Evolutionary conservation across 768 basidiomycete genomes (phyloP).

Genomic region (Amanita exitialis): DNA sequence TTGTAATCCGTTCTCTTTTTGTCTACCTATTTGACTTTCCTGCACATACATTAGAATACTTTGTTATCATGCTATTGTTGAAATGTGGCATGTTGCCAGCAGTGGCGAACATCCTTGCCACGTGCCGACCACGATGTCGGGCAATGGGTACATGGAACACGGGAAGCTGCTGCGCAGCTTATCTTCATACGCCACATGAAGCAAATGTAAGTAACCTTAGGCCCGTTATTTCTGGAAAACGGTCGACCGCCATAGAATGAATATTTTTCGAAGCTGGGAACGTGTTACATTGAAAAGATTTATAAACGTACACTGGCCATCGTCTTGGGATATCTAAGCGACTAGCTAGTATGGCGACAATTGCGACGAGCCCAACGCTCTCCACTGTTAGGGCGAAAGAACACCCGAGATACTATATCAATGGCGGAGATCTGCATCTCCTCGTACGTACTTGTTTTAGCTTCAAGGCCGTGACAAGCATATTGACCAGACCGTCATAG

Average conservation of each 20-base stretch:
- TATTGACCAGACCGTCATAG: constrained; percentile 12
- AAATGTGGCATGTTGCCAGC: too few relatives aligned
- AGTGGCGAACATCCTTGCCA: too few relatives aligned
- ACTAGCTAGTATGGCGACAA: neutral
- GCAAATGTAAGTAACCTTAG: neutral
- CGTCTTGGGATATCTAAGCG: neutral
- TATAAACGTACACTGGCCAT: neutral
- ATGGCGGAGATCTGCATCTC: constrained; percentile 38
- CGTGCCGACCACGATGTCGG: too few relatives aligned
- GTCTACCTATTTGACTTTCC: too few relatives aligned
- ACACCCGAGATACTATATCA: constrained; percentile 33
- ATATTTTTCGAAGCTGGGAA: neutral
- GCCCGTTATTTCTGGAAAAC: neutral
- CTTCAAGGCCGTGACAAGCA: neutral
- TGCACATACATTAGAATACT: too few relatives aligned
- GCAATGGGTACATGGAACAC: too few relatives aligned
- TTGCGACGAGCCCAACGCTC: neutral
- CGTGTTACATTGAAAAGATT: neutral
- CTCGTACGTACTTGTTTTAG: constrained; percentile 22
- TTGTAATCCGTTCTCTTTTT: too few relatives aligned
- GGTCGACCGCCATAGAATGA: neutral
- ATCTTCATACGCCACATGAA: too few relatives aligned
- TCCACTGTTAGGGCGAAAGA: neutral
- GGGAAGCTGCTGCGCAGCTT: neutral
- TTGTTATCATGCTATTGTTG: too few relatives aligned